Evolutionary conservation across 2,329 filamentous ascomycete genomes (phyloP), one percentile per base, ranked within the genome.

Genomic region (Amylocarpus encephaloides): DNA sequence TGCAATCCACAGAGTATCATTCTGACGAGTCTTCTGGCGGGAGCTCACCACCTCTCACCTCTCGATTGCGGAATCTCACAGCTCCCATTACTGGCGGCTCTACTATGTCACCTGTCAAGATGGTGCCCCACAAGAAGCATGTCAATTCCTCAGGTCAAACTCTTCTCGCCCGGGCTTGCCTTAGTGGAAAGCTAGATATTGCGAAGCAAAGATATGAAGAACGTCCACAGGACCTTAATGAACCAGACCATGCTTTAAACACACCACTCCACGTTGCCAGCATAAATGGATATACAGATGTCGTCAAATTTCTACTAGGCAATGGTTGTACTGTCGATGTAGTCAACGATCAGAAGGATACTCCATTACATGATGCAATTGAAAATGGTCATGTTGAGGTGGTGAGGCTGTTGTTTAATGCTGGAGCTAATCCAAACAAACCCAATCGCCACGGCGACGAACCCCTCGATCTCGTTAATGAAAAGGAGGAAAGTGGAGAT

Each of bases 191-290:
- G 64, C 79, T 93, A 49, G 87, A 92, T 1, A 74, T 76, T 9
- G 90, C 88, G 13, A 91, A 87, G 66, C 78, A 80, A 41, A 52
- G 59, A 80, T 87, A 55, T 30, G 74, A 78, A 7, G 88, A 94
- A 64, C 80, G 90, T 16, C 90, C 89, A 0, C 88, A 94, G 55
- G 90, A 97, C 67, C 69, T 97, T 48, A 88, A 98, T 60, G 79
- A 91, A 51, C 82, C 88, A 19, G 93, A 98, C 64, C 94, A 95
- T 65, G 93, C 93, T 12, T 88, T 89, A n/a, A 97, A 97, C 63
- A 94, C 92, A 1, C 93, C 93, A 19, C 74, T 98, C 32, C 93
- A 98, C 67, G 93, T 95, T 58, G 92, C 93, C 32, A 83, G 91
- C 30, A 76, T 98, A 51, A 86, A 93, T 63, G 93, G 93, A 6